A percentile compares a stretch with the other conserved stretches of the same genome.
phyloP scores from a whole-genome alignment of 495 filamentous ascomycete genomes.

The Penicilliopsis zonata region DNA sequence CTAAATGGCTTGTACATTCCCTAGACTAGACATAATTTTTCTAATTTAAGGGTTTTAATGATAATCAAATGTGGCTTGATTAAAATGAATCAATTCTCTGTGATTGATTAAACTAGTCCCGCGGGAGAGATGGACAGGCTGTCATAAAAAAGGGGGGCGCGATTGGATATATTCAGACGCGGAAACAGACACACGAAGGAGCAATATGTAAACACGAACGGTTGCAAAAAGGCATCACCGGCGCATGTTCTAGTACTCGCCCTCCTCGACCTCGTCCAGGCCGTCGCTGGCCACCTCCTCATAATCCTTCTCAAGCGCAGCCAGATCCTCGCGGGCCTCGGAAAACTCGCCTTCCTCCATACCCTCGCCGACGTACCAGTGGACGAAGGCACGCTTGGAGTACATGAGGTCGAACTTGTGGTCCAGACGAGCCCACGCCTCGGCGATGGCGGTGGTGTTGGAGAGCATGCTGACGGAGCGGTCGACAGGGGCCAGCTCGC shows the following conservation, averaged over 20 bases:
- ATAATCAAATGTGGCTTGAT: no score
- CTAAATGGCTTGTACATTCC: no score
- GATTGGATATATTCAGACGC: constrained; percentile 10
- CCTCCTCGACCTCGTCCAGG: constrained; percentile 49
- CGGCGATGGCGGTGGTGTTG: constrained; percentile 85
- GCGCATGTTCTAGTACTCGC: constrained; percentile 50
- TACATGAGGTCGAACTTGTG: constrained; percentile 98
- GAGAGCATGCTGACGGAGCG: constrained; percentile 82
- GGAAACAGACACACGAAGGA: constrained; percentile 13
- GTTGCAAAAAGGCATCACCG: neutral
- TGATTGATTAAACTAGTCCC: no score
- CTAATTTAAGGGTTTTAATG: no score
- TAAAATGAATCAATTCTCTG: no score
- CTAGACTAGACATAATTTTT: no score
- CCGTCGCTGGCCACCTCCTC: constrained; percentile 78
- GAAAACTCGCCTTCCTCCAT: constrained; percentile 95
- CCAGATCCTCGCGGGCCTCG: constrained; percentile 82
- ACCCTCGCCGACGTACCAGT: constrained; percentile 93
- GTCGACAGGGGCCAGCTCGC: constrained; percentile 72
- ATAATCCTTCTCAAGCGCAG: constrained; percentile 84
- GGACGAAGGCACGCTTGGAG: constrained; percentile 87
- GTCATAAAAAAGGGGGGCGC: constrained; percentile 11
- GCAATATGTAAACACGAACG: constrained; percentile 1
- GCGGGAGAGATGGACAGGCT: no score
- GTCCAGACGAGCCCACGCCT: constrained; percentile 81